Evolutionary conservation across 306 rosid species (phyloP), one percentile per base, ranked within the genome.

Genomic region (Trifolium fragiferum): DNA sequence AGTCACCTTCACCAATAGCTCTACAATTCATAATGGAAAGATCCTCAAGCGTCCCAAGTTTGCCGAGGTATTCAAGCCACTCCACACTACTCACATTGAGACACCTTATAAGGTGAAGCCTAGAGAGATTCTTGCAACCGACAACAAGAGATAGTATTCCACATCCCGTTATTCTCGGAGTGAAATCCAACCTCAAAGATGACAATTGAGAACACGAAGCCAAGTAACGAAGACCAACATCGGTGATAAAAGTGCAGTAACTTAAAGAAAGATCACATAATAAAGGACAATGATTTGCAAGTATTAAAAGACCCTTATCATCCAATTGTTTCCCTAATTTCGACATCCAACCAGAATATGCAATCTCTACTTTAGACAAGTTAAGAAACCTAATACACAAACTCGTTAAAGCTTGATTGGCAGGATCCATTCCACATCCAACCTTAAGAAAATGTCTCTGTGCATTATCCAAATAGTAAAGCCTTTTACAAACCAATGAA

Each of bases 401-500:
- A 47, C 85, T 81, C 13, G 85, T 79, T 85, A 91, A 78, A 13
- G 96, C 97, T 77, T 85, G 89, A 78, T 89, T 87, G 8, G 96
- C 92, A 72, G 98, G 98, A 78, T 91, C 86, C 86, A 93, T 87
- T 72, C 97, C 97, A 65, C 93, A 93, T 14, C 98, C 98, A 68
- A 91, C 84, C 74, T 84, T 83, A 69, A 91, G 86, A 43, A 80
- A 82, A 44, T 84, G 46, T 76, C 97, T 86, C 62, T 93, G 93
- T 43, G 86, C 88, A 70, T 85, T 93, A 21, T 91, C 98, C 76
- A 88, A 74, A 27, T 55, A 13, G 7, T 85, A 77, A 75, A 91
- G 82, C 49, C 80, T 80, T 67, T 88, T 93, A 82, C 91, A 89
- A 6, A 83, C 68, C 20, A 90, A 60, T 27, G 97, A 87, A 72